A percentile compares a stretch with the other conserved stretches of the same genome.
phyloP scores from a whole-genome alignment of 129 eudicot species.

The Silybum marianum region DNA sequence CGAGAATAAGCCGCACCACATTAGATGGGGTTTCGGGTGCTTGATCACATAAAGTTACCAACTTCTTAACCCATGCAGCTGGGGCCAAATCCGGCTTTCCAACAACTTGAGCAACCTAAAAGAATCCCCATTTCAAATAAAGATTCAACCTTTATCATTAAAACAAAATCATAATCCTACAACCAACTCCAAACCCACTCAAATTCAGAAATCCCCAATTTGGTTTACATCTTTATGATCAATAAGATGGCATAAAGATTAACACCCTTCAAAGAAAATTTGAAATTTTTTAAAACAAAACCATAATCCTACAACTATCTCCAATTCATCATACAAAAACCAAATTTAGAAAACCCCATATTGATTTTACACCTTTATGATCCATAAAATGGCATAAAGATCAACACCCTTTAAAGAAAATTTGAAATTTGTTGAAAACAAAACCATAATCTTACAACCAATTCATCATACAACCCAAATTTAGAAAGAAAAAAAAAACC shows the following conservation, averaged over 20 bases:
- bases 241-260: constrained; percentile 22
- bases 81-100: constrained; percentile 99
- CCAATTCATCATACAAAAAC: neutral
- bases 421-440: neutral
- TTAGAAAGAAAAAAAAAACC: neutral
- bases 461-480: neutral
- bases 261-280: neutral
- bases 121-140: constrained; percentile 17
- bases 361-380: neutral
- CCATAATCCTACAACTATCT: neutral
- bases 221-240: neutral
- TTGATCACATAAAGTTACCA: constrained; percentile 90
- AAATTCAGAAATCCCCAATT: neutral
- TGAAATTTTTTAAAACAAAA: neutral
- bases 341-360: neutral
- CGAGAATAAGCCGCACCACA: constrained; percentile 60
- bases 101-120: constrained; percentile 82
- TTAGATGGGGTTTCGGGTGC: constrained; percentile 78
- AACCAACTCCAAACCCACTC: neutral
- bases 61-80: constrained; percentile 90
- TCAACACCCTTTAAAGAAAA: neutral
- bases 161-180: neutral
- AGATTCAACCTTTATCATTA: neutral
- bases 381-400: constrained; percentile 20
- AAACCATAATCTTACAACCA: neutral